Base-by-base conservation (phyloP, 2,329 filamentous ascomycete species). In the Sporothrix humicola region DNA sequence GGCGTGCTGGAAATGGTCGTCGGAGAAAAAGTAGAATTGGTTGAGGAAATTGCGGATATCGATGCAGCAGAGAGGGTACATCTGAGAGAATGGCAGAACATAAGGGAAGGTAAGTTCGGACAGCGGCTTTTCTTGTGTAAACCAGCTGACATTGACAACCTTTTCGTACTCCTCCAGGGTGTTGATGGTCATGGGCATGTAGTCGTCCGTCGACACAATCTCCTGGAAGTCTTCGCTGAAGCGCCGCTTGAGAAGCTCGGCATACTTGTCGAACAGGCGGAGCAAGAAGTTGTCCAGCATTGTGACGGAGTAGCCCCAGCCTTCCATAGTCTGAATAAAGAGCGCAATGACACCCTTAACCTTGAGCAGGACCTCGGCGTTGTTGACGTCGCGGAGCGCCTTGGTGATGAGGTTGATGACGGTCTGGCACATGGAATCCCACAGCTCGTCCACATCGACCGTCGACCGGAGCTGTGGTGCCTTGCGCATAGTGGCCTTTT, bases 181-280 rank as follows among this genome's bases (percentile, higher is more conserved):
- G 78, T 94, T 93, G 81, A 98, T 97, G 1, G 94, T 93, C 96
- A 99, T 98, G 2, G 96, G 97, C 95, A 99, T 99, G 82, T 99
- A 99, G 82, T 99, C 96, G 81, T 99, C 96, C 0, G 94, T 98
- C n/a, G 93, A 90, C 17, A 91, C 89, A 78, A 91, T 91, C 87
- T 98, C 95, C 80, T 97, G 92, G 80, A 99, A 99, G 81, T 98
- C 95, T 77, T 97, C 93, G 80, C 94, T 97, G 79, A 98, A 99
- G 63, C 94, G 89, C 75, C 89, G 90, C 83, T 97, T 98, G 73
- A 99, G 87, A 10, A 98, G 85, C 77, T 97, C 93, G 0, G 95
- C 93, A 81, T 99, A 99, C 81, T 95, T 97, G 76, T 95, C 92
- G 81, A 99, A 99, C 6, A 99, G 84, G 0, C 88, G 92, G n/a